Base-by-base conservation (phyloP, 306 rosid species). In the Dicorynia guianensis region DNA sequence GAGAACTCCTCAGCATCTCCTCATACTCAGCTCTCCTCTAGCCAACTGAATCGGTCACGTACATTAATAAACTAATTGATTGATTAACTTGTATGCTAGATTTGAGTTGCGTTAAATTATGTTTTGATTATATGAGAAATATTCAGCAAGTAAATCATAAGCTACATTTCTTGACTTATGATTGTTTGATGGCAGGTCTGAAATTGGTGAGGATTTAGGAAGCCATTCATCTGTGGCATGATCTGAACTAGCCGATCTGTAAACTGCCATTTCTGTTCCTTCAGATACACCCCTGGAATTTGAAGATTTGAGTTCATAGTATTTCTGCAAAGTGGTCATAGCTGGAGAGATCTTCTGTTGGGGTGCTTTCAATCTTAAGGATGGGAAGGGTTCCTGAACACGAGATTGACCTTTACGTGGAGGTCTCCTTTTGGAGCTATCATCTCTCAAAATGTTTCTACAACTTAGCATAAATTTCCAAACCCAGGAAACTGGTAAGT, bases 271-370 rank as follows among this genome's bases (percentile, higher is more conserved):
- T 86, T 89, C 97, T 33, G 84, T 86, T 63, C 76, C 93, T 69
- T 86, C 82, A 8, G 76, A 74, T 47, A 69, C 15, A 35, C 50
- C 68, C 55, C 76, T 70, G 12, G 67, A 69, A 57, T 57, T 61
- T 35, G 81, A 79, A 72, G 93, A 77, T 52, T 59, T 73, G 42
- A 88, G 88, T 30, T 92, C 90, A 59, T 92, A 89, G 84, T 83
- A 92, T 67, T 89, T 85, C 67, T 85, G 96, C 52, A 92, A 82
- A 75, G 79, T 86, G 78, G 75, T 73, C 96, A 92, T 92, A 39
- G 97, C 91, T 8, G 88, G 72, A 59, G 96, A 84, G 46, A 69
- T 71, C 74, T 69, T 78, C 56, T 69, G 75, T 55, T 54, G 75
- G 38, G 96, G 89, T 47, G 89, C 19, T 72, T 85, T 89, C 70